A percentile compares a stretch with the other conserved stretches of the same genome.
Evolutionary conservation across 2,329 filamentous ascomycete species (phyloP).

Genomic region (Gyromitra esculenta): DNA sequence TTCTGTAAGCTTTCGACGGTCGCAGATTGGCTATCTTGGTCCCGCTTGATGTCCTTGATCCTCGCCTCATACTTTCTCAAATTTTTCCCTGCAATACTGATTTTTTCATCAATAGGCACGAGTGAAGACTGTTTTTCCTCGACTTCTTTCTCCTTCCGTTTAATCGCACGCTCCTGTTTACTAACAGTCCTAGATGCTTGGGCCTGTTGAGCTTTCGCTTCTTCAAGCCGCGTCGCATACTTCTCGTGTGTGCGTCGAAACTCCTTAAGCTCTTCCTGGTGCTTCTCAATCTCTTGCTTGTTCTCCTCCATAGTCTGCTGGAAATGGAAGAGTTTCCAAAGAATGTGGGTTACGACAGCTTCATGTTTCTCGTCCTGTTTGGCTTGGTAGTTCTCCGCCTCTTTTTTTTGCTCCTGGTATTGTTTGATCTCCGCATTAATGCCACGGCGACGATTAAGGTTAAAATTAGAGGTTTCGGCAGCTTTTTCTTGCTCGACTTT

Average conservation of each 20-base stretch:
- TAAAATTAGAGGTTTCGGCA: slow-evolving; percentile 85
- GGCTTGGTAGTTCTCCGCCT: slow-evolving; percentile 90
- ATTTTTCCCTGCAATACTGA: slow-evolving; percentile 78
- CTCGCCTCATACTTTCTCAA: slow-evolving; percentile 74
- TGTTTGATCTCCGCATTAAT: slow-evolving; percentile 99
- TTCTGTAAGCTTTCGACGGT: slow-evolving; percentile 79
- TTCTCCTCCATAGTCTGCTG: slow-evolving; percentile 93
- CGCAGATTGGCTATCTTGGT: slow-evolving; percentile 76
- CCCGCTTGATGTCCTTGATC: slow-evolving; percentile 76
- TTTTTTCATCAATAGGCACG: slow-evolving; percentile 91
- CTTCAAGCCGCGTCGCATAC: slow-evolving; percentile 81
- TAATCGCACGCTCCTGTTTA: slow-evolving; percentile 86
- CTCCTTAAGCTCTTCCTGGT: slow-evolving; percentile 94
- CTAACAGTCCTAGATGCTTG: slow-evolving; percentile 78
- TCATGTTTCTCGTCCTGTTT: slow-evolving; percentile 91
- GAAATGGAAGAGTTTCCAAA: slow-evolving; percentile 97
- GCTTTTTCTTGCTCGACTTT: slow-evolving; percentile 87
- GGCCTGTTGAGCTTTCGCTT: slow-evolving; percentile 83
- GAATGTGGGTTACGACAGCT: slow-evolving; percentile 88
- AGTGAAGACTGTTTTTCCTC: slow-evolving; percentile 86
- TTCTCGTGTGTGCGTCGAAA: slow-evolving; percentile 86
- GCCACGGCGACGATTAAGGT: slow-evolving; percentile 85
- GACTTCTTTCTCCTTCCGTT: slow-evolving; percentile 83
- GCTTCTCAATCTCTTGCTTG: slow-evolving; percentile 85
- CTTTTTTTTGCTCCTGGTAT: slow-evolving; percentile 94